Evolutionary conservation across 345 rosid genomes (phyloP).

Genomic region (Balakata baccata): DNA sequence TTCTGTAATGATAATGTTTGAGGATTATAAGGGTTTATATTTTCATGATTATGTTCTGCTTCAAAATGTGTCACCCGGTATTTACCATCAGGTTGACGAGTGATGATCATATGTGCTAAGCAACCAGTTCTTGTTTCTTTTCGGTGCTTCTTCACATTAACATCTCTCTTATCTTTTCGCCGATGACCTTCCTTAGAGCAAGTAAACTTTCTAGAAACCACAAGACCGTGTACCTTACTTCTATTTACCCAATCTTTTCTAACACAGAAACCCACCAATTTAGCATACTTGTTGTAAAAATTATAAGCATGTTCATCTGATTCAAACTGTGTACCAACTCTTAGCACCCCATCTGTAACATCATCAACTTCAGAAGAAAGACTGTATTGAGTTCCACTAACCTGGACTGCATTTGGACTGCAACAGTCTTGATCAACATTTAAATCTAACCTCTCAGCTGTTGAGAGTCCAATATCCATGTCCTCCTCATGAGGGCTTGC

Average conservation of each 20-base stretch:
- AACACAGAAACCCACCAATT: slow-evolving; percentile 25
- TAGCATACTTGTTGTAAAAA: slow-evolving; percentile 29
- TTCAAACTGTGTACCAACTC: slow-evolving; percentile 31
- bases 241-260: slow-evolving; percentile 34
- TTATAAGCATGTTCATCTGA: slow-evolving; percentile 31
- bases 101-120: slow-evolving; percentile 30
- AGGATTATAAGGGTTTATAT: slow-evolving; percentile 20
- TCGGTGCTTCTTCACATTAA: slow-evolving; percentile 25
- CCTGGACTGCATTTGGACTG: slow-evolving; percentile 16
- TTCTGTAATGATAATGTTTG: slow-evolving; percentile 21
- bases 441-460: slow-evolving; percentile 32
- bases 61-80: slow-evolving; percentile 30
- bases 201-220: slow-evolving; percentile 30
- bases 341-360: slow-evolving; percentile 13
- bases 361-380: slow-evolving; percentile 18
- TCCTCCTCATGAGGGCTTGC: slow-evolving; percentile 11
- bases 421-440: slow-evolving; percentile 27
- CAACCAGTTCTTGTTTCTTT: slow-evolving; percentile 34
- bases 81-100: slow-evolving; percentile 27
- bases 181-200: slow-evolving; percentile 29
- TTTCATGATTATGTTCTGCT: slow-evolving; percentile 31
- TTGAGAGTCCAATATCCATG: slow-evolving; percentile 19
- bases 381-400: slow-evolving; percentile 12
- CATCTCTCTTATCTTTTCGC: slow-evolving; percentile 26
- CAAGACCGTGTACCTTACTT: slow-evolving; percentile 33